phyloP scores from a whole-genome alignment of 768 basidiomycete genomes.

The Agaricus subrufescens region DNA sequence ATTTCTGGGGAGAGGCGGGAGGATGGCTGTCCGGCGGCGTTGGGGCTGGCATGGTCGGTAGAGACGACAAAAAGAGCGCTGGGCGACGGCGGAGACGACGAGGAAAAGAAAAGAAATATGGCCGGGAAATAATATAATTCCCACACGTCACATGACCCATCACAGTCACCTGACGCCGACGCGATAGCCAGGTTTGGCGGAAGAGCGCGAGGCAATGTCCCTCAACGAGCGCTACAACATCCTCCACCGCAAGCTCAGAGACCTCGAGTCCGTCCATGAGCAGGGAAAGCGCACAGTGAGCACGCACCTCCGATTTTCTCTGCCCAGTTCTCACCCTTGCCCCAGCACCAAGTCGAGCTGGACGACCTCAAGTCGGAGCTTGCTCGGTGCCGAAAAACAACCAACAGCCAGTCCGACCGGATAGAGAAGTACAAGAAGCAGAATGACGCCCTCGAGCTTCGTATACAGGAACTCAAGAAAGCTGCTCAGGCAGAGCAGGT shows the following conservation, averaged over 20 bases:
- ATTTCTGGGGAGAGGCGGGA: neutral
- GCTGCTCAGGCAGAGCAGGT: slow-evolving; percentile 41
- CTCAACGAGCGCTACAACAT: slow-evolving; percentile 44
- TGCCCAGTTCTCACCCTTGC: neutral
- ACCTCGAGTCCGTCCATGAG: slow-evolving; percentile 55
- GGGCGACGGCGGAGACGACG: slow-evolving; percentile 7
- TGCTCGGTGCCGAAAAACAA: slow-evolving; percentile 38
- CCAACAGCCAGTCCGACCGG: slow-evolving; percentile 46
- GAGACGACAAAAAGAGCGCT: neutral
- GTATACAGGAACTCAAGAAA: slow-evolving; percentile 59
- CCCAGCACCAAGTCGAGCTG: slow-evolving; percentile 56
- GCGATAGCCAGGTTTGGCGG: neutral
- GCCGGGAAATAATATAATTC: neutral
- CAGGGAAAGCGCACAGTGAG: slow-evolving; percentile 65
- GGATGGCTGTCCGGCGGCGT: neutral
- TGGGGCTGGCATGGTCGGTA: slow-evolving; percentile 1
- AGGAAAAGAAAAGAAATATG: neutral
- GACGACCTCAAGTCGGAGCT: slow-evolving; percentile 58
- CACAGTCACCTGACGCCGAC: neutral
- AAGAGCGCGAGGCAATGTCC: neutral
- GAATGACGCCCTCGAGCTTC: slow-evolving; percentile 48
- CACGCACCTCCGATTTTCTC: neutral
- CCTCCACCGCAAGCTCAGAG: slow-evolving; percentile 61
- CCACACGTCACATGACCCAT: neutral
- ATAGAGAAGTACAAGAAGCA: slow-evolving; percentile 63